A percentile compares a stretch with the other conserved stretches of the same genome.
Evolutionary conservation across 2,329 filamentous ascomycete genomes (phyloP).

Genomic region (Triangularia setosa): DNA sequence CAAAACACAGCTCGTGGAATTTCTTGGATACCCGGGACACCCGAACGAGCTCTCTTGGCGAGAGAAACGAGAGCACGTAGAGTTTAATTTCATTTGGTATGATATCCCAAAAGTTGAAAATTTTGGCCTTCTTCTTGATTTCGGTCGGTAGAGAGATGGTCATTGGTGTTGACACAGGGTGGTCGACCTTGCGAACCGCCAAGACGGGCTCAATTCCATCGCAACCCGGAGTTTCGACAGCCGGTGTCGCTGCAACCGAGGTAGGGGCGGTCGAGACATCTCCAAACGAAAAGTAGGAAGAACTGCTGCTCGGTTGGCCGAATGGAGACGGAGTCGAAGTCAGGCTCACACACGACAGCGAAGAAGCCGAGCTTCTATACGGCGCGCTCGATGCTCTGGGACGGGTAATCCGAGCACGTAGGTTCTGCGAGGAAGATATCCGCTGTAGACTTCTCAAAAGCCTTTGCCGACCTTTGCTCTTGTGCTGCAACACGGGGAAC

Average conservation of each 20-base stretch:
- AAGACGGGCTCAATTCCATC: slow-evolving; percentile 45
- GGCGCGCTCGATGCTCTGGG: slow-evolving; percentile 65
- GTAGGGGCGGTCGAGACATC: slow-evolving; percentile 35
- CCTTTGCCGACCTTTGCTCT: slow-evolving; percentile 60
- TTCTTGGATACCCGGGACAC: slow-evolving; percentile 71
- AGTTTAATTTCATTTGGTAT: slow-evolving; percentile 82
- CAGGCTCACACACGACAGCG: slow-evolving; percentile 54
- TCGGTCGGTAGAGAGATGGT: slow-evolving; percentile 64
- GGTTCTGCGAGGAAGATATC: slow-evolving; percentile 74
- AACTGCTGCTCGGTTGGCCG: slow-evolving; percentile 32
- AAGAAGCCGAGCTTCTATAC: slow-evolving; percentile 50
- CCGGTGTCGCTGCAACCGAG: slow-evolving; percentile 39
- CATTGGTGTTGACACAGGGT: slow-evolving; percentile 38
- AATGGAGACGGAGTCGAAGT: slow-evolving; percentile 42
- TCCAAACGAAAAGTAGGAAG: slow-evolving; percentile 30
- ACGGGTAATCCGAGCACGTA: slow-evolving; percentile 57
- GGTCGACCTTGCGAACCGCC: slow-evolving; percentile 53
- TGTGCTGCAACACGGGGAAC: slow-evolving; percentile 11
- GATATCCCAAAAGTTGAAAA: slow-evolving; percentile 69
- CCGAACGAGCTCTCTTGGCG: slow-evolving; percentile 75
- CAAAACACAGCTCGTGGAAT: slow-evolving; percentile 82
- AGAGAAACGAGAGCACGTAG: slow-evolving; percentile 70
- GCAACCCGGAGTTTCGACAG: slow-evolving; percentile 38
- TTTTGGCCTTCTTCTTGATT: slow-evolving; percentile 44
- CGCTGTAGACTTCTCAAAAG: slow-evolving; percentile 72